Evolutionary conservation across 345 rosid species (phyloP).

Genomic region (Physaria fendleri): DNA sequence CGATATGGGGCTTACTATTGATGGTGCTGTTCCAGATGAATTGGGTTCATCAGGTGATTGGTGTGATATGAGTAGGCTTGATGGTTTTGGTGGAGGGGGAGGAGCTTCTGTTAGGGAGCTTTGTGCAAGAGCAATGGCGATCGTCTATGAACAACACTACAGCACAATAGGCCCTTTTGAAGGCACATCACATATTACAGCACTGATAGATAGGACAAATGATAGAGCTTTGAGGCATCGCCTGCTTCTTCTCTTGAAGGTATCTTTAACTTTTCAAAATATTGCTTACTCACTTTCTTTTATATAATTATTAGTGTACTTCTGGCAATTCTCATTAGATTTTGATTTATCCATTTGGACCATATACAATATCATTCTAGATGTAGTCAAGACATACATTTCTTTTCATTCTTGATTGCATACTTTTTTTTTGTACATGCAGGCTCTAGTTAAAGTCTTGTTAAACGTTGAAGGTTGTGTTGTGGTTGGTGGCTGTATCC

Average conservation of each 20-base stretch:
- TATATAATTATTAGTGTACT: neutral
- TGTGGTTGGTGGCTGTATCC: slow-evolving; percentile 95
- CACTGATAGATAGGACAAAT: slow-evolving; percentile 89
- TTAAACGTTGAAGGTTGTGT: slow-evolving; percentile 91
- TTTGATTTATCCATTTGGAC: neutral
- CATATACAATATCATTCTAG: slow-evolving; percentile 5
- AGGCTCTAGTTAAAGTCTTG: slow-evolving; percentile 92
- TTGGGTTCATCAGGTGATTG: slow-evolving; percentile 95
- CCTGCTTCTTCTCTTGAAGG: slow-evolving; percentile 90
- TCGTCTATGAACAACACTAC: slow-evolving; percentile 93
- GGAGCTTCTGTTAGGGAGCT: slow-evolving; percentile 97
- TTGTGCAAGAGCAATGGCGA: slow-evolving; percentile 99
- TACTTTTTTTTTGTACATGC: slow-evolving; percentile 27
- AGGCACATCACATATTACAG: slow-evolving; percentile 92
- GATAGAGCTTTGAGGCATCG: slow-evolving; percentile 98
- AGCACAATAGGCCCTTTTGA: slow-evolving; percentile 84
- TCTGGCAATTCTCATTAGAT: neutral
- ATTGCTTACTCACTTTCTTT: neutral
- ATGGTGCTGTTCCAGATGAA: slow-evolving; percentile 96
- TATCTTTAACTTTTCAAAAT: slow-evolving; percentile 15
- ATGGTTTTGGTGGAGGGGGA: slow-evolving; percentile 99
- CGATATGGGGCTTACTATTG: slow-evolving; percentile 90
- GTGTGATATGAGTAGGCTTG: slow-evolving; percentile 98
- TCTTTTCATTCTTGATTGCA: slow-evolving; percentile 14
- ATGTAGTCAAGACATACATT: too few species aligned